Percentiles rank a stretch among this genome's conserved stretches.
Evolutionary conservation across 169 alveolate genomes (phyloP).

Genomic region (Cryptosporidium canis): DNA sequence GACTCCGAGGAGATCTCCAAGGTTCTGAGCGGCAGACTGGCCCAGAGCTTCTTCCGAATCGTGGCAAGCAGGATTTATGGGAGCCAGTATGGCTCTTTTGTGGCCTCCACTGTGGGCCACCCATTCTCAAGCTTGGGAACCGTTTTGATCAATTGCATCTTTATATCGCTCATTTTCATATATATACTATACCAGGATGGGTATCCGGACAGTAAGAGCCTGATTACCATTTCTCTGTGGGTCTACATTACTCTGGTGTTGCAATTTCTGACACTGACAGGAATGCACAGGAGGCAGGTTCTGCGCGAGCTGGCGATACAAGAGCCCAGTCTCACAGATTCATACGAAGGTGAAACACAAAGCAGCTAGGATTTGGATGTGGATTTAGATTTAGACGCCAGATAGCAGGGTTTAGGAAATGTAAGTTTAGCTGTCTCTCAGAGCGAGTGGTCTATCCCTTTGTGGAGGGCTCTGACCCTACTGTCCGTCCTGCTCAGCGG

Average conservation of each 20-base stretch:
- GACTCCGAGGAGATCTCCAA: not conserved
- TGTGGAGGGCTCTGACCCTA: not conserved
- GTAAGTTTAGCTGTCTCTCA: not conserved
- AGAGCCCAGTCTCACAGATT: conserved; percentile 15
- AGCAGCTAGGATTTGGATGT: not conserved
- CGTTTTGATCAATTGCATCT: conserved; percentile 13
- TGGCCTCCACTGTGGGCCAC: not conserved
- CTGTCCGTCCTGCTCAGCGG: not conserved
- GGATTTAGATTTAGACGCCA: not conserved
- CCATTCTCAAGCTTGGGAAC: conserved; percentile 4
- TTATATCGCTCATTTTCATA: conserved; percentile 1
- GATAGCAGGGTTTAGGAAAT: not conserved
- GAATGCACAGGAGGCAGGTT: conserved; percentile 45
- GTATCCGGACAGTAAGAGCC: conserved; percentile 14
- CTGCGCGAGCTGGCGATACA: not conserved
- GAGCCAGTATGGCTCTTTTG: conserved; percentile 7
- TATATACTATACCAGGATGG: conserved; percentile 8
- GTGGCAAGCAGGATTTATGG: conserved; percentile 24
- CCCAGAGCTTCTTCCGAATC: not conserved
- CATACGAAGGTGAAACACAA: not conserved
- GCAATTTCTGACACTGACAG: conserved; percentile 36
- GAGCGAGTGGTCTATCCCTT: not conserved
- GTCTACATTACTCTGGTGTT: conserved; percentile 19
- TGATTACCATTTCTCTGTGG: conserved; percentile 42
- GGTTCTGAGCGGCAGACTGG: not conserved